These are phyloP conservation scores for Psilocybe tampanensis DNA, from an alignment of 768 basidiomycete genomes.

Conservation along the genomic window DNA sequence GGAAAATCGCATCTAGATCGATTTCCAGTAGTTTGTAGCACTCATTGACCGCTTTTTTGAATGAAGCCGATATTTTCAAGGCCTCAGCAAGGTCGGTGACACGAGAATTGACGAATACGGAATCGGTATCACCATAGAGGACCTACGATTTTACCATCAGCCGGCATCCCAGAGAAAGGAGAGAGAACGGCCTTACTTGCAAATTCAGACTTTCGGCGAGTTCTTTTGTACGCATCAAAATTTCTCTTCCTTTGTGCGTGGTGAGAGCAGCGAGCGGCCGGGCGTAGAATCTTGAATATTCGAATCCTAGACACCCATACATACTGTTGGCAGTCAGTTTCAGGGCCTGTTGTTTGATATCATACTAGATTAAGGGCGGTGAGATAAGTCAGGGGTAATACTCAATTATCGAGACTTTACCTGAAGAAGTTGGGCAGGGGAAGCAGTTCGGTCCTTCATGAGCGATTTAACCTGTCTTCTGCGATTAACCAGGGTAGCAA, in stretches of 20 bases:
- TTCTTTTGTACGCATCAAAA: conserved; percentile 90
- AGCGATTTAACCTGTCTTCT: conserved; percentile 88
- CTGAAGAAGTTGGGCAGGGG: conserved; percentile 80
- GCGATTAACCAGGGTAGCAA: conserved; percentile 92
- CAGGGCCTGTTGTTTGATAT: conserved; percentile 95
- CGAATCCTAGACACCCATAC: conserved; percentile 99
- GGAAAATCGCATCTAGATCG: conserved; percentile 93
- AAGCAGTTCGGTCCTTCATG: conserved; percentile 86
- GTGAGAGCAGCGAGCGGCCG: conserved; percentile 96
- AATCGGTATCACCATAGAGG: conserved; percentile 98
- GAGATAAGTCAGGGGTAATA: not conserved
- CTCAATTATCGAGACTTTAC: conserved; percentile 37
- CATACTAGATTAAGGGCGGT: conserved; percentile 59
- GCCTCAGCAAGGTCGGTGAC: conserved; percentile 88
- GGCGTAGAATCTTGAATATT: conserved; percentile 95
- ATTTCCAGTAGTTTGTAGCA: conserved; percentile 95
- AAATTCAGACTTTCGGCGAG: conserved; percentile 88
- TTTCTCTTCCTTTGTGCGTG: conserved; percentile 97
- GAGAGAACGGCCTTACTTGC: conserved; percentile 62
- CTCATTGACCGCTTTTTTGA: conserved; percentile 97
- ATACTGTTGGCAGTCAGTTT: conserved; percentile 99
- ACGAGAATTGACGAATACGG: conserved; percentile 97
- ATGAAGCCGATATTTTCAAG: conserved; percentile 84
- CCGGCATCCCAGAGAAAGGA: not conserved
- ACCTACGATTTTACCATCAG: conserved; percentile 54